Conservation (phyloP, 148 eudicot species). For the Rhododendron griersonianum region DNA sequence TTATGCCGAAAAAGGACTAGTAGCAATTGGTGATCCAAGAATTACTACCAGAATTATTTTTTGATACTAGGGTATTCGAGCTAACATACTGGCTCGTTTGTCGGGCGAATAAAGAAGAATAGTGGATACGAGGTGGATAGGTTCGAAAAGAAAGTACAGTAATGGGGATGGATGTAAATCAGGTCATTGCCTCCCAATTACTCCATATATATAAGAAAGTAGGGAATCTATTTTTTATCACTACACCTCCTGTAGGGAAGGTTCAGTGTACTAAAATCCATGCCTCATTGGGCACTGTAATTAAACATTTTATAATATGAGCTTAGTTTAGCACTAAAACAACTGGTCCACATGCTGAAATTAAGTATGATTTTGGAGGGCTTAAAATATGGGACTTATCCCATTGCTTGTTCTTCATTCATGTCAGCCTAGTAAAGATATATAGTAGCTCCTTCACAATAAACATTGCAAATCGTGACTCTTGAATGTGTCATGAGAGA, state of each 20-base stretch:
- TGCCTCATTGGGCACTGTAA: not conserved
- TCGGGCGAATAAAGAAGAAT: too few species aligned
- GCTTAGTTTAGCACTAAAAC: not conserved
- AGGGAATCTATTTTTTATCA: not conserved
- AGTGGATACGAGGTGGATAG: too few species aligned
- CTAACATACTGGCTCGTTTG: too few species aligned
- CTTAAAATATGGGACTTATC: not conserved
- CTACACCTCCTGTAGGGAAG: not conserved
- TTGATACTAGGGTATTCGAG: too few species aligned
- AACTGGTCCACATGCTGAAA: not conserved
- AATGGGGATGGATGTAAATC: not conserved
- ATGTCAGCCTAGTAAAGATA: not conserved
- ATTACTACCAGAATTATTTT: not conserved
- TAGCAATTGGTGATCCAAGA: not conserved
- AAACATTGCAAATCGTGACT: not conserved
- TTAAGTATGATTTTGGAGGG: not conserved
- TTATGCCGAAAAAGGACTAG: not conserved
- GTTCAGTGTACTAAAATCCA: conserved; percentile 9
- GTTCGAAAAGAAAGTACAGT: not conserved
- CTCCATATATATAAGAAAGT: not conserved
- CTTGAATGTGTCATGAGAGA: not conserved
- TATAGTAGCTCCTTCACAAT: not conserved
- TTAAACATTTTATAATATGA: not conserved
- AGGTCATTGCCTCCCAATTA: not conserved
- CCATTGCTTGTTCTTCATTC: not conserved